Evolutionary conservation across 2,329 filamentous ascomycete species (phyloP), one percentile per base, ranked within the genome.

Genomic region (Dryadomyces quercus-mongolicae): DNA sequence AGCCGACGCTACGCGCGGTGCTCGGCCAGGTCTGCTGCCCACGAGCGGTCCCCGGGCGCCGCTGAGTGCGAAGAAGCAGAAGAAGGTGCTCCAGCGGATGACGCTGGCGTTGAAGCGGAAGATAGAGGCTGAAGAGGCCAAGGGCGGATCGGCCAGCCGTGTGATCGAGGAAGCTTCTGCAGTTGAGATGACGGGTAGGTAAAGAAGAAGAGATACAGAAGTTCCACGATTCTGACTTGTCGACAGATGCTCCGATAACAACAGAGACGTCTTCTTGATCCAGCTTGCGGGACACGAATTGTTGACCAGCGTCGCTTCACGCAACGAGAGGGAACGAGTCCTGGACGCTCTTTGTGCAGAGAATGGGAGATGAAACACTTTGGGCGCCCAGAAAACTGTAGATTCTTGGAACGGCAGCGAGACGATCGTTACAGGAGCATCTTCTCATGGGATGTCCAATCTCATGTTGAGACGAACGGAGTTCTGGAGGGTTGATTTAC

Each of bases 81-180:
- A 73, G 58, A 81, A 81, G 73, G 55, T 81, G 42, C 74, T 81
- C 64, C 73, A 74, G 70, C 71, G 74, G 67, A 62, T 78, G 65
- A 71, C 68, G 2, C 69, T 80, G 59, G 77, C 75, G 18, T 54
- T 79, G 54, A 72, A 74, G 70, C 68, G 78, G 56, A 77, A 74
- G 66, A 71, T 72, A 63, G 75, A 71, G 58, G 71, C 65, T 1
- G 51, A 50, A 7, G 53, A 40, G 42, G 2, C 12, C 25, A 10
- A 36, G 15, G 3, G 49, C 10, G 16, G 20, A 40, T 40, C 20
- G 49, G 21, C 40, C 18, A 43, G 18, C 7, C 31, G n/a, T 6
- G 31, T 38, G 5, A 10, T 31, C 10, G 43, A 46, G 3, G n/a
- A 42, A 31, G 40, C 9, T 0, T 31, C n/a, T 2, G n/a, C 8